Percentiles rank a stretch among this genome's conserved stretches.
Conservation (phyloP, 352 stramenopile genomes). For the Phytophthora pseudosyringae region DNA sequence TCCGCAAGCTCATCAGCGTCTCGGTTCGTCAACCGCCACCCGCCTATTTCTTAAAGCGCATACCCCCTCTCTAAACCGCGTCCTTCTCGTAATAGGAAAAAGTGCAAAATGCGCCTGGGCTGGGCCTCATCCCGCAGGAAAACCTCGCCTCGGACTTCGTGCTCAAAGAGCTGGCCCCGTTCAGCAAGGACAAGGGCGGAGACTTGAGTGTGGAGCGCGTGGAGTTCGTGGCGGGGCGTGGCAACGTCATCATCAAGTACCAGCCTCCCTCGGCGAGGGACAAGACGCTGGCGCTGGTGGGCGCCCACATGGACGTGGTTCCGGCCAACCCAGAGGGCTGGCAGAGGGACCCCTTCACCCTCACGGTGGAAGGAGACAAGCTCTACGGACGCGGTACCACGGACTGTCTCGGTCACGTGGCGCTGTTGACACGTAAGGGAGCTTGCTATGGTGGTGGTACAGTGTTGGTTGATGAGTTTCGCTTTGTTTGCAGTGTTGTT, state of each 20-base stretch:
- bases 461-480: slow-evolving; percentile 4
- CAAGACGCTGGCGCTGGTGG: slow-evolving; percentile 89
- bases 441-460: background rate
- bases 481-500: slow-evolving; percentile 51
- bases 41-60: background rate
- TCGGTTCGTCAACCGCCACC: slow-evolving; percentile 17
- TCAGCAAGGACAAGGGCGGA: slow-evolving; percentile 40
- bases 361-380: slow-evolving; percentile 91
- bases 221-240: slow-evolving; percentile 83
- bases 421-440: slow-evolving; percentile 80
- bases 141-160: slow-evolving; percentile 92
- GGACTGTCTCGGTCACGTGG: slow-evolving; percentile 94
- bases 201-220: slow-evolving; percentile 77
- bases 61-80: background rate
- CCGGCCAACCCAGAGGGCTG: slow-evolving; percentile 92
- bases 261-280: slow-evolving; percentile 47
- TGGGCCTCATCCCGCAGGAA: slow-evolving; percentile 58
- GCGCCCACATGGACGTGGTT: slow-evolving; percentile 93
- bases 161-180: slow-evolving; percentile 81
- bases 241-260: slow-evolving; percentile 95
- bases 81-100: slow-evolving; percentile 34
- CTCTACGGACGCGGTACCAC: slow-evolving; percentile 93
- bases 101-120: slow-evolving; percentile 56
- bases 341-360: slow-evolving; percentile 88
- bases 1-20: slow-evolving; percentile 81